Conservation (phyloP, 257 asterid species). For the Plantago major region DNA sequence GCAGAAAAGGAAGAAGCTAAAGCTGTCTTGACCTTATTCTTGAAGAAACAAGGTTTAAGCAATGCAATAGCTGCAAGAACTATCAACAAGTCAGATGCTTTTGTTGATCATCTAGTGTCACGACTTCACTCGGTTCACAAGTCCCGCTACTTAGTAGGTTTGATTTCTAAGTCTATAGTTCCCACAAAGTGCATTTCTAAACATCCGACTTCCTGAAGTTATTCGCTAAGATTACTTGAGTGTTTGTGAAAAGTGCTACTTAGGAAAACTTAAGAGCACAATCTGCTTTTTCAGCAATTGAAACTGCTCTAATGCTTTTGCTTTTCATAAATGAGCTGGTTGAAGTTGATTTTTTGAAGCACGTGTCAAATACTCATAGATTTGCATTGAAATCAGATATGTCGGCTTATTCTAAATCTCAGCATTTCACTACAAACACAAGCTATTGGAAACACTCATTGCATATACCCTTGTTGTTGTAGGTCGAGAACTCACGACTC, state of each 20-base stretch:
- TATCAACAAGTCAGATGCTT: constrained; percentile 81
- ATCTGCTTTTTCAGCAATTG: no score
- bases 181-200: not conserved
- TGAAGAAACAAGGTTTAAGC: constrained; percentile 84
- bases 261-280: no score
- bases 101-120: constrained; percentile 76
- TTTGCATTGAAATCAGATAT: not conserved
- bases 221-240: no score
- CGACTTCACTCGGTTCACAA: constrained; percentile 86
- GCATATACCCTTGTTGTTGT: constrained; percentile 8
- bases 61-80: constrained; percentile 63
- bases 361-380: no score
- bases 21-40: constrained; percentile 75
- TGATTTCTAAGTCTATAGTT: constrained; percentile 35
- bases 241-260: no score
- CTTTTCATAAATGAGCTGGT: no score
- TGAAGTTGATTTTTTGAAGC: no score
- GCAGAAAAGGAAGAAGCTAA: constrained; percentile 99
- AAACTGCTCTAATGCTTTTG: no score
- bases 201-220: no score
- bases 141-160: constrained; percentile 95
- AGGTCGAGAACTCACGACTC: constrained; percentile 95
- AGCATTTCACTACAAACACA: constrained; percentile 5
- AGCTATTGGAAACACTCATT: not conserved
- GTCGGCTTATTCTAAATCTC: not conserved